phyloP scores from a whole-genome alignment of 2,329 filamentous ascomycete species.

The Talaromyces verruculosus region DNA sequence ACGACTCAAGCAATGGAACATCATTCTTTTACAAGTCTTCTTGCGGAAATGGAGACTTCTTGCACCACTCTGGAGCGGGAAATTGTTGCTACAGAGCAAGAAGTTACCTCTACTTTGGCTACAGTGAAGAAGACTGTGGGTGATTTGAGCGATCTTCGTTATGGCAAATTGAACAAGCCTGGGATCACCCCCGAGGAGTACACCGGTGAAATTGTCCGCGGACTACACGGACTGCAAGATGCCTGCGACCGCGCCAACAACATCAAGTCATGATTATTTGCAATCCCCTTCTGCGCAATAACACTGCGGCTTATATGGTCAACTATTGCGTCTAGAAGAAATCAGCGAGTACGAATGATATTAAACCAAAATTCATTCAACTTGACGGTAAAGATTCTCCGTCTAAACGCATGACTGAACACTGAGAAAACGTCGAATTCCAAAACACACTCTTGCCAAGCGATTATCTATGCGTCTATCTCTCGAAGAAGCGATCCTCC shows the following conservation, averaged over 20 bases:
- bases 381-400: not conserved
- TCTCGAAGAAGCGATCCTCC: conserved; percentile 24
- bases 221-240: conserved; percentile 63
- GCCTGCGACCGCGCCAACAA: conserved; percentile 53
- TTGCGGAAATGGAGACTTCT: conserved; percentile 69
- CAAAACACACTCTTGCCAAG: not conserved
- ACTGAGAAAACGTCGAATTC: not conserved
- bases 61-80: conserved; percentile 66
- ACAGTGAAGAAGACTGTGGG: conserved; percentile 67
- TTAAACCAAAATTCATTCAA: not conserved
- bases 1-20: conserved; percentile 39
- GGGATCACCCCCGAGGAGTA: conserved; percentile 59
- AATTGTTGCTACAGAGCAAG: conserved; percentile 63
- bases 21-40: conserved; percentile 64
- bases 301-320: not conserved
- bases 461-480: conserved; percentile 19
- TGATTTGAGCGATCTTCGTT: conserved; percentile 76
- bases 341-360: not conserved
- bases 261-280: conserved; percentile 17
- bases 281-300: not conserved
- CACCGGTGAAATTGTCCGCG: conserved; percentile 65
- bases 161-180: conserved; percentile 64
- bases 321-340: not conserved
- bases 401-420: not conserved
- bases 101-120: conserved; percentile 61